Percentiles rank a stretch among this genome's conserved stretches.
These are phyloP conservation scores for Vitellaria paradoxa DNA, from an alignment of 179 eudicot species.

Conservation along the genomic window DNA sequence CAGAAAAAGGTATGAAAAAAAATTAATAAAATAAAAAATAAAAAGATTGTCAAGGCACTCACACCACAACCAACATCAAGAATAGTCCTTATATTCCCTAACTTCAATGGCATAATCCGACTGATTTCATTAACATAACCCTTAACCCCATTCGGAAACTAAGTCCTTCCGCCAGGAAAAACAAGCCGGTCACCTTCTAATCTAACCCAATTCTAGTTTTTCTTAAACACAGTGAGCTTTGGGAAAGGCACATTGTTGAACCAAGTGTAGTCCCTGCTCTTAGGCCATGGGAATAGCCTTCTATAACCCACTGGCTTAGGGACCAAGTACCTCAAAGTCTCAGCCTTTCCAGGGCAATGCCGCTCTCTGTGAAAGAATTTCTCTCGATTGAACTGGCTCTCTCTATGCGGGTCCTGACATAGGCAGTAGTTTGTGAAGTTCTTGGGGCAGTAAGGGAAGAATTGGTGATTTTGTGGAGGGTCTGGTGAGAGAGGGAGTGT, in stretches of 20 bases:
- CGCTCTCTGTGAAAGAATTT: slow-evolving; percentile 44
- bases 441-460: slow-evolving; percentile 30
- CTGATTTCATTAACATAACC: slow-evolving; percentile 38
- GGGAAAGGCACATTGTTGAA: slow-evolving; percentile 50
- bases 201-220: slow-evolving; percentile 58
- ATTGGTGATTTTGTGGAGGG: not conserved
- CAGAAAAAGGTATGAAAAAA: not conserved
- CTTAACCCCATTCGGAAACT: slow-evolving; percentile 51
- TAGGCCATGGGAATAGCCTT: slow-evolving; percentile 49
- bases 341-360: slow-evolving; percentile 43
- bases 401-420: slow-evolving; percentile 42
- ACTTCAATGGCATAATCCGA: slow-evolving; percentile 39
- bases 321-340: slow-evolving; percentile 39
- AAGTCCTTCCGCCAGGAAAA: slow-evolving; percentile 74
- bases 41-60: slow-evolving; percentile 9
- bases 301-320: slow-evolving; percentile 41
- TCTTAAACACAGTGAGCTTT: slow-evolving; percentile 35
- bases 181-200: slow-evolving; percentile 41
- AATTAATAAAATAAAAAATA: too few species aligned
- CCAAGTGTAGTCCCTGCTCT: slow-evolving; percentile 54
- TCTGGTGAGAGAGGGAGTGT: slow-evolving; percentile 22
- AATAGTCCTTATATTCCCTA: slow-evolving; percentile 49
- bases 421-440: slow-evolving; percentile 63
- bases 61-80: slow-evolving; percentile 81
- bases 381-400: slow-evolving; percentile 13